phyloP scores from a whole-genome alignment of 345 rosid species.

The Cardamine resedifolia region DNA sequence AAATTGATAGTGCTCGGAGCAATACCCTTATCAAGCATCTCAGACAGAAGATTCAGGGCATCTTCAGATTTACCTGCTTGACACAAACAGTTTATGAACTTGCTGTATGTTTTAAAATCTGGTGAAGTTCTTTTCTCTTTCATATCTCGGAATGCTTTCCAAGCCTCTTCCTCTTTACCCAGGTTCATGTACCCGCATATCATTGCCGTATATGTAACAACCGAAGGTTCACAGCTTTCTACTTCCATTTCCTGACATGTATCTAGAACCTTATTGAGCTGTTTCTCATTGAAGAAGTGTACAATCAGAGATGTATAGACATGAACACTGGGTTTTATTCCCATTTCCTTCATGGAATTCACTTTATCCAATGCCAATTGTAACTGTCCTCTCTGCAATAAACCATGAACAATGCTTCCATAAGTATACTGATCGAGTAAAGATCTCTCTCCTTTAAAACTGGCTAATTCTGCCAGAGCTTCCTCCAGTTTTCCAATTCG shows the following conservation, averaged over 20 bases:
- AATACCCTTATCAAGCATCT: slow-evolving; percentile 58
- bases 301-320: slow-evolving; percentile 70
- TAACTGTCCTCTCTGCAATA: slow-evolving; percentile 53
- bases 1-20: slow-evolving; percentile 67
- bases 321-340: slow-evolving; percentile 58
- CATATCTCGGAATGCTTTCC: slow-evolving; percentile 51
- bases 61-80: slow-evolving; percentile 61
- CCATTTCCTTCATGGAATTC: slow-evolving; percentile 58
- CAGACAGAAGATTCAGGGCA: slow-evolving; percentile 57
- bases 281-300: slow-evolving; percentile 67
- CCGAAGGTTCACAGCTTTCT: slow-evolving; percentile 54
- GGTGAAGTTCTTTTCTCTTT: slow-evolving; percentile 56
- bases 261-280: slow-evolving; percentile 49
- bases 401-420: slow-evolving; percentile 67
- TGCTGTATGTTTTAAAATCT: slow-evolving; percentile 71
- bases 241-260: slow-evolving; percentile 49
- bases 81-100: slow-evolving; percentile 63
- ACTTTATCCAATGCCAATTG: slow-evolving; percentile 68
- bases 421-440: slow-evolving; percentile 51
- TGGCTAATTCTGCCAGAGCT: slow-evolving; percentile 50
- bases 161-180: slow-evolving; percentile 53
- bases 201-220: slow-evolving; percentile 73
- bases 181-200: slow-evolving; percentile 64
- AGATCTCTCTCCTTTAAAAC: slow-evolving; percentile 42
- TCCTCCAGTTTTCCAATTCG: slow-evolving; percentile 67